These are phyloP conservation scores for Pseudogymnoascus sp. DNA, from an alignment of 2,329 filamentous ascomycete genomes.

Conservation along the genomic window DNA sequence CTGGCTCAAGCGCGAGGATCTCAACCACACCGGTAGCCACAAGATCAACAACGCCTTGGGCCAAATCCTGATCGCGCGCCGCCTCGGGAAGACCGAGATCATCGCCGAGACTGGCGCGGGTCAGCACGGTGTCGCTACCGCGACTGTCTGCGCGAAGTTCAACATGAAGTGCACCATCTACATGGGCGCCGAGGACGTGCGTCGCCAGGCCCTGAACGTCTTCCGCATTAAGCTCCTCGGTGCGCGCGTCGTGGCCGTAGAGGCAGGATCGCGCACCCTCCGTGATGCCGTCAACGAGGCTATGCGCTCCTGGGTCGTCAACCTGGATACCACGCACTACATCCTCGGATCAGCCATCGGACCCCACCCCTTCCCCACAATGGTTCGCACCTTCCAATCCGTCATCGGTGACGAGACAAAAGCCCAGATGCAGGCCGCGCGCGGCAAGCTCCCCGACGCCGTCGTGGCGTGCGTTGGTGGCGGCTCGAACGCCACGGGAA, in stretches of 20 bases:
- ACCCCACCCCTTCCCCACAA: constrained; percentile 94
- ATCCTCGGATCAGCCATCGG: constrained; percentile 97
- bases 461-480: constrained; percentile 96
- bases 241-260: constrained; percentile 85
- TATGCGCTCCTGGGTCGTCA: constrained; percentile 85
- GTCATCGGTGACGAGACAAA: constrained; percentile 95
- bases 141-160: constrained; percentile 96
- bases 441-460: constrained; percentile 86
- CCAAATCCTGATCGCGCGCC: constrained; percentile 77
- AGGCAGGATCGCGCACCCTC: constrained; percentile 77
- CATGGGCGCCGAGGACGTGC: constrained; percentile 97
- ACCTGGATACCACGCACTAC: constrained; percentile 92
- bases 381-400: constrained; percentile 94
- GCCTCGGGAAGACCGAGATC: constrained; percentile 90
- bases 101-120: constrained; percentile 97
- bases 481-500: constrained; percentile 89
- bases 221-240: constrained; percentile 97
- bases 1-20: constrained; percentile 94
- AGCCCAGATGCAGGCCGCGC: constrained; percentile 76
- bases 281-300: constrained; percentile 93
- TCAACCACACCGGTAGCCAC: constrained; percentile 96
- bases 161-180: constrained; percentile 97
- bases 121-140: constrained; percentile 95
- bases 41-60: constrained; percentile 99
- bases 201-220: constrained; percentile 91